Percentiles rank a stretch among this genome's conserved stretches.
Conservation (phyloP, 139 green algal species). For the Chlamydomonas asymmetrica region DNA sequence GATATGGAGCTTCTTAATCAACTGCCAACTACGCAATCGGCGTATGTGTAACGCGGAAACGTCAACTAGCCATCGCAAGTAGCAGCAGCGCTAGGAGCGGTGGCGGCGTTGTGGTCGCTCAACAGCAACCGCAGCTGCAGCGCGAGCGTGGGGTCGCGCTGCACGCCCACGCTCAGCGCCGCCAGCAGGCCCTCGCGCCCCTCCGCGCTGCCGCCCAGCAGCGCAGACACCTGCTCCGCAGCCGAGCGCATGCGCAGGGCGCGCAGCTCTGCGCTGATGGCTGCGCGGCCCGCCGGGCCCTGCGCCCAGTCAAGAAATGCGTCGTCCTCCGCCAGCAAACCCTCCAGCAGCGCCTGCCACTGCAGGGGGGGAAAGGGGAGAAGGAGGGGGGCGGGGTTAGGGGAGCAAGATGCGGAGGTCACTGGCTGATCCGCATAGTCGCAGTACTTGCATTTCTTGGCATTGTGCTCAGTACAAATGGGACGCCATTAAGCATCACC, state of each 20-base stretch:
- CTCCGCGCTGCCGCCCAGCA: slow-evolving; percentile 30
- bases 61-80: no score
- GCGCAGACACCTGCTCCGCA: slow-evolving; percentile 15
- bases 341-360: no score
- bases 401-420: background rate
- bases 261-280: slow-evolving; percentile 71
- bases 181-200: slow-evolving; percentile 29
- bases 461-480: background rate
- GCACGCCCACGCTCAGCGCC: slow-evolving; percentile 17
- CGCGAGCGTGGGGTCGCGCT: slow-evolving; percentile 13
- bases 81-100: no score
- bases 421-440: background rate
- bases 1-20: no score
- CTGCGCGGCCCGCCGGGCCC: slow-evolving; percentile 48
- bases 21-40: no score
- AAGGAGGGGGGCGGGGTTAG: no score
- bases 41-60: no score
- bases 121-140: slow-evolving; percentile 44
- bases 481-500: no score
- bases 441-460: background rate
- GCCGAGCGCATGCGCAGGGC: slow-evolving; percentile 53
- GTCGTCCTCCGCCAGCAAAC: slow-evolving; percentile 38
- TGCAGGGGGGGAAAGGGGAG: no score
- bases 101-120: background rate
- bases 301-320: slow-evolving; percentile 78